phyloP scores from a whole-genome alignment of 345 rosid genomes.

The Diplotaxis tenuifolia region DNA sequence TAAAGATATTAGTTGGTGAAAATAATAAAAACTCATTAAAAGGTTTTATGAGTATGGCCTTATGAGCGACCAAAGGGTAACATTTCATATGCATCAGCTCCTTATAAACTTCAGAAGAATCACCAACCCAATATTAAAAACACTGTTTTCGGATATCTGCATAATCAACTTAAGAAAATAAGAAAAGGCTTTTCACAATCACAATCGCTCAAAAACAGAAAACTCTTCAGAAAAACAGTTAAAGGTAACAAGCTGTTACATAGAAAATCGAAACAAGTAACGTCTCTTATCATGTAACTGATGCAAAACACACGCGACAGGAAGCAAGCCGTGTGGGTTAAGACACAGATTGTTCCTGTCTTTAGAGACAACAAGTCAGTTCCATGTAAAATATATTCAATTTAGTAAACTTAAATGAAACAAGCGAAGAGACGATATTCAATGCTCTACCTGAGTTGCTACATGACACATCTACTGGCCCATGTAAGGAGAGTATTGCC shows the following conservation, averaged over 20 bases:
- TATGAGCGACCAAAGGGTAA: conserved; percentile 49
- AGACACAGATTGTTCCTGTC: neutral
- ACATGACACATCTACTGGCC: conserved; percentile 51
- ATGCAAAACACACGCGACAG: conserved; percentile 11
- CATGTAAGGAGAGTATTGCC: conserved; percentile 62
- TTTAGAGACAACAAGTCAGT: neutral
- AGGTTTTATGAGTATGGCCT: conserved; percentile 59
- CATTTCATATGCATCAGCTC: conserved; percentile 76
- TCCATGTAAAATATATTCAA: conserved; percentile 4
- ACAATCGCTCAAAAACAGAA: conserved; percentile 11
- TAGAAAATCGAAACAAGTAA: neutral
- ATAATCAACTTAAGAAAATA: conserved; percentile 51
- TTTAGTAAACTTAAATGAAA: neutral
- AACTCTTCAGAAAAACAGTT: conserved; percentile 36
- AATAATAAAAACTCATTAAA: conserved; percentile 19
- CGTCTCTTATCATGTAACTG: neutral
- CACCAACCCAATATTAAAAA: conserved; percentile 76
- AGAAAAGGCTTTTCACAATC: conserved; percentile 41
- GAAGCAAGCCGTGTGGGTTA: neutral
- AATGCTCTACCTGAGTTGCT: conserved; percentile 37
- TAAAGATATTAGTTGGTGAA: conserved; percentile 15
- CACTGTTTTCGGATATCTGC: conserved; percentile 85
- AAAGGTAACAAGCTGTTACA: neutral
- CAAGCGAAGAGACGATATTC: neutral
- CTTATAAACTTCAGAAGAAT: conserved; percentile 80